Conservation (phyloP, 1,139 yeast species). For the Suhomyces choctaworum region DNA sequence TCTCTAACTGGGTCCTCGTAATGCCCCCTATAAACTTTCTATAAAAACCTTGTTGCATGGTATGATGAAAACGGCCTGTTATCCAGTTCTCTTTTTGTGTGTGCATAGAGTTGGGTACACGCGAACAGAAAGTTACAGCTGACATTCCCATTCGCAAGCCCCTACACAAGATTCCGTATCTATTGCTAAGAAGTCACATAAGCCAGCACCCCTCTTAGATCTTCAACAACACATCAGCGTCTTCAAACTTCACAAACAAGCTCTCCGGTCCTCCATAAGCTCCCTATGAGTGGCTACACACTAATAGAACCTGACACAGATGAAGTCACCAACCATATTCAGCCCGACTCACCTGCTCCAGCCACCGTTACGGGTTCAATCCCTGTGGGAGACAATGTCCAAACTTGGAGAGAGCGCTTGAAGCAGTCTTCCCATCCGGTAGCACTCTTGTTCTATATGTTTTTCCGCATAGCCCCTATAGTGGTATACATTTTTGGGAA, state of each 20-base stretch:
- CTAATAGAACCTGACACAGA: constrained; percentile 14
- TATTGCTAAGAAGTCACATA: too few relatives aligned
- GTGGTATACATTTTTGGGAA: constrained; percentile 70
- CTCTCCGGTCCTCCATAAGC: not conserved
- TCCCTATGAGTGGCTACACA: constrained; percentile 13
- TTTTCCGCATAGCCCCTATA: constrained; percentile 64
- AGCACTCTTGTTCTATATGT: constrained; percentile 65
- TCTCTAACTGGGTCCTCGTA: constrained; percentile 65
- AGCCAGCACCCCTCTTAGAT: too few relatives aligned
- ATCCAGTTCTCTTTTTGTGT: constrained; percentile 2
- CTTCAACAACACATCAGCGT: too few relatives aligned
- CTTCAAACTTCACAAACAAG: not conserved
- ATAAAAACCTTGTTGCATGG: constrained; percentile 21
- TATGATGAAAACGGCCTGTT: not conserved
- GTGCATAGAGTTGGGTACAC: too few relatives aligned
- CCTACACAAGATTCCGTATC: too few relatives aligned
- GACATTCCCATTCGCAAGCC: too few relatives aligned
- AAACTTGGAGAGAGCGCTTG: constrained; percentile 14
- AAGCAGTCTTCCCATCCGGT: constrained; percentile 76
- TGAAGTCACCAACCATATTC: constrained; percentile 1
- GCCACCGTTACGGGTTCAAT: not conserved
- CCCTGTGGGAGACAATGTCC: not conserved
- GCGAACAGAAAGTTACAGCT: too few relatives aligned
- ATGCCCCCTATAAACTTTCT: constrained; percentile 37
- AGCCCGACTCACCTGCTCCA: constrained; percentile 25